These are phyloP conservation scores for Globisporangium cystogenes DNA, from an alignment of 352 stramenopile species.

Conservation along the genomic window DNA sequence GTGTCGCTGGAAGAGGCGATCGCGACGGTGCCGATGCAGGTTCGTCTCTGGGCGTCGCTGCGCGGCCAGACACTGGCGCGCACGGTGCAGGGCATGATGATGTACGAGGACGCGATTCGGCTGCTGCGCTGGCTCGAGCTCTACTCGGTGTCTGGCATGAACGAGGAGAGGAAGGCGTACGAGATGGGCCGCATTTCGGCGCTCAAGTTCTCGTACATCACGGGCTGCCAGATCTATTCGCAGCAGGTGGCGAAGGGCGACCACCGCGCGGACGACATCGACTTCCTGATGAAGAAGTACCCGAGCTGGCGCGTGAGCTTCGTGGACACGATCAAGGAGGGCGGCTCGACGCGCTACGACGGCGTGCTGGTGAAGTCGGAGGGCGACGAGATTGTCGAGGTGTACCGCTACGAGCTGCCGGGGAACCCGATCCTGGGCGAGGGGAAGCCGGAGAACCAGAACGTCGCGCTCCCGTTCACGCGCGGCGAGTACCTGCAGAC, in stretches of 20 bases:
- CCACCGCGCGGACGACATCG: slow-evolving; percentile 62
- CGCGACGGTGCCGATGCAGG: slow-evolving; percentile 52
- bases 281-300: slow-evolving; percentile 79
- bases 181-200: slow-evolving; percentile 87
- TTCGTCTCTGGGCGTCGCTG: slow-evolving; percentile 81
- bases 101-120: slow-evolving; percentile 81
- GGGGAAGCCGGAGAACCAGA: slow-evolving; percentile 89
- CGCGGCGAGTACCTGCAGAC: slow-evolving; percentile 81
- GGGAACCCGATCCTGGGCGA: slow-evolving; percentile 84
- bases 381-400: slow-evolving; percentile 70
- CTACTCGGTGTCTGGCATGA: slow-evolving; percentile 60
- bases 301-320: slow-evolving; percentile 73
- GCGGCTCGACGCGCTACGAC: no score
- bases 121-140: slow-evolving; percentile 88
- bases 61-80: slow-evolving; percentile 79
- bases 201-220: slow-evolving; percentile 88
- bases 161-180: slow-evolving; percentile 83
- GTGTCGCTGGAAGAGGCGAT: slow-evolving; percentile 66
- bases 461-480: slow-evolving; percentile 86
- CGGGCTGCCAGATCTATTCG: slow-evolving; percentile 83
- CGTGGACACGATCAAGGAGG: slow-evolving; percentile 86
- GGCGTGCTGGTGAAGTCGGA: slow-evolving; percentile 68
- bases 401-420: slow-evolving; percentile 79
- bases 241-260: slow-evolving; percentile 80
- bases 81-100: slow-evolving; percentile 87